phyloP scores from a whole-genome alignment of 23 red algal species.

The Gracilaria vermiculophylla region DNA sequence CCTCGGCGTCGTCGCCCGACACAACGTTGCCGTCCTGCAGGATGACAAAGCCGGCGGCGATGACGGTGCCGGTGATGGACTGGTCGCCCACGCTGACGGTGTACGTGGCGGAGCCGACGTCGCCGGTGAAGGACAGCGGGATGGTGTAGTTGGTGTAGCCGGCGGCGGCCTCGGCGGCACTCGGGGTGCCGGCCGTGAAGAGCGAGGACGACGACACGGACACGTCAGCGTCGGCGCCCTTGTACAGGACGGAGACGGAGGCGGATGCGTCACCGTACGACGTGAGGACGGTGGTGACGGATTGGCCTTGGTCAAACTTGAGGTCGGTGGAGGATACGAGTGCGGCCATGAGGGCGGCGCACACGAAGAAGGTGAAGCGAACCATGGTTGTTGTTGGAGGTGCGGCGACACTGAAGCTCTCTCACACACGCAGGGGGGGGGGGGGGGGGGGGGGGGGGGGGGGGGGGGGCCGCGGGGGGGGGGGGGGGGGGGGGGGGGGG shows the following conservation, averaged over 20 bases:
- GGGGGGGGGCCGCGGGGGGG: background rate
- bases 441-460: background rate
- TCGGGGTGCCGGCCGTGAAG: background rate
- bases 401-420: background rate
- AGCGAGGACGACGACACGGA: constrained; percentile 3
- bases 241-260: constrained; percentile 17
- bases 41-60: constrained; percentile 43
- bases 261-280: constrained; percentile 1
- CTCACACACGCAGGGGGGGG: background rate
- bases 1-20: constrained; percentile 21
- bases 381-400: background rate
- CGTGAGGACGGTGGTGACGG: constrained; percentile 1
- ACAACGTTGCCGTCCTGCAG: constrained; percentile 6
- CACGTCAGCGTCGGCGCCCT: background rate
- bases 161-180: background rate
- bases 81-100: constrained; percentile 33
- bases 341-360: background rate
- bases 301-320: constrained; percentile 13
- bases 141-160: constrained; percentile 49
- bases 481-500: background rate
- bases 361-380: background rate
- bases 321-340: background rate
- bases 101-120: constrained; percentile 14
- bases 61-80: background rate
- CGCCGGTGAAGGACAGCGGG: constrained; percentile 11